phyloP scores from a whole-genome alignment of 1,139 yeast species.

The Hemisphaericaspora xylofermentans region DNA sequence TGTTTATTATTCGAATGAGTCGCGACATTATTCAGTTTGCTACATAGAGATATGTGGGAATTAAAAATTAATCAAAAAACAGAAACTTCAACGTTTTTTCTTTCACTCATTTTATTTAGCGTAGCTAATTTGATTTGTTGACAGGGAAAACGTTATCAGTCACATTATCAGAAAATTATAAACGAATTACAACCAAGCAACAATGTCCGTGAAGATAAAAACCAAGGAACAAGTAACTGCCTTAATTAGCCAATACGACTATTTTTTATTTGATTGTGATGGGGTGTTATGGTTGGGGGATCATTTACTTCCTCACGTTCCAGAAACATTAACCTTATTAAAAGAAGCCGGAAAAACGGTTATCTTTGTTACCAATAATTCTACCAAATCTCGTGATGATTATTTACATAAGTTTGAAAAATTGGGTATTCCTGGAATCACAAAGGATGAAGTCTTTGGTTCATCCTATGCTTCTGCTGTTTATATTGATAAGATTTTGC shows the following conservation, averaged over 20 bases:
- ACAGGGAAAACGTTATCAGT: too few species aligned
- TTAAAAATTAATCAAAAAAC: neutral
- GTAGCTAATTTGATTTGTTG: too few species aligned
- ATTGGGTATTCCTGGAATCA: conserved; percentile 65
- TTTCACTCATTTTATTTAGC: neutral
- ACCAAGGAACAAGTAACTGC: conserved; percentile 17
- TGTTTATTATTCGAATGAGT: too few species aligned
- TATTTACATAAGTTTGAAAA: conserved; percentile 74
- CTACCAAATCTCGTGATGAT: conserved; percentile 80
- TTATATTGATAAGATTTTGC: conserved; percentile 72
- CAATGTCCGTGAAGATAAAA: conserved; percentile 21
- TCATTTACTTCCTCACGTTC: conserved; percentile 41
- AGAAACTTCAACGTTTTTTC: neutral
- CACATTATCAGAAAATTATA: neutral
- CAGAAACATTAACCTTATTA: conserved; percentile 38
- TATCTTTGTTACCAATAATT: conserved; percentile 91
- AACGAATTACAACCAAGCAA: neutral
- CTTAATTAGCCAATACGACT: conserved; percentile 35
- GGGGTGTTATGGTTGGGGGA: conserved; percentile 53
- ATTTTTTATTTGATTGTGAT: conserved; percentile 48
- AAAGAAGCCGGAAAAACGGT: conserved; percentile 52
- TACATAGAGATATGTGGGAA: neutral
- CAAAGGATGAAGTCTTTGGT: conserved; percentile 79
- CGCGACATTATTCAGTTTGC: neutral
- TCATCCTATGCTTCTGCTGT: conserved; percentile 91